phyloP scores from a whole-genome alignment of 345 rosid genomes.

The Linum trigynum region DNA sequence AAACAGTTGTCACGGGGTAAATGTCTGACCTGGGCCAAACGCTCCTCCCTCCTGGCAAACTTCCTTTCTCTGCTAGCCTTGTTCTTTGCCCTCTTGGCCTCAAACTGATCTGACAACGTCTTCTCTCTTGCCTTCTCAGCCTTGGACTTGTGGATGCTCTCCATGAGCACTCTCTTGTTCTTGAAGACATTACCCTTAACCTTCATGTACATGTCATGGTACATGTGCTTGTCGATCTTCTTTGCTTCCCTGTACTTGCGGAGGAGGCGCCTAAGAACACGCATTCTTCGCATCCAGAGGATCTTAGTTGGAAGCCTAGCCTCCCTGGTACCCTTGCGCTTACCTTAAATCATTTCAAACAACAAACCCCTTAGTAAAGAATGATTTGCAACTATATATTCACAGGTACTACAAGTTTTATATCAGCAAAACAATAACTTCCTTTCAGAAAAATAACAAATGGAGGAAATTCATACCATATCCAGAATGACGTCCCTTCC shows the following conservation, averaged over 20 bases:
- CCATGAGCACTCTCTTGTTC: constrained; percentile 14
- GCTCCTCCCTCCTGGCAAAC: not conserved
- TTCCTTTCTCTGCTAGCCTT: constrained; percentile 2
- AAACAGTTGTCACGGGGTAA: too few species aligned
- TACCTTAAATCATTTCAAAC: not conserved
- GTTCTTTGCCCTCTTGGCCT: constrained; percentile 7
- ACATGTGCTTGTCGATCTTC: constrained; percentile 12
- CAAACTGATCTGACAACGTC: constrained; percentile 1
- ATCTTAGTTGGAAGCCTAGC: constrained; percentile 14
- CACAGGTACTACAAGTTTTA: too few species aligned
- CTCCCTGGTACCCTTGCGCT: constrained; percentile 17
- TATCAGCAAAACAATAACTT: too few species aligned
- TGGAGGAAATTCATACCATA: not conserved
- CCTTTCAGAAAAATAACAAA: not conserved
- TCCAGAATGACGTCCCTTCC: constrained; percentile 6
- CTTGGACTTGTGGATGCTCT: constrained; percentile 14
- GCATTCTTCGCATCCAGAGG: constrained; percentile 14
- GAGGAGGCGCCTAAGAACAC: constrained; percentile 9
- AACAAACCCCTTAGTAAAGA: too few species aligned
- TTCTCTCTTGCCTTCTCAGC: constrained; percentile 7
- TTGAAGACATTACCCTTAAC: constrained; percentile 14
- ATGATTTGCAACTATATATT: too few species aligned
- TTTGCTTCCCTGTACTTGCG: constrained; percentile 5
- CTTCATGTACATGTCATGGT: constrained; percentile 13
- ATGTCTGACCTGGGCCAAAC: not conserved